A percentile compares a stretch with the other conserved stretches of the same genome.
phyloP scores from a whole-genome alignment of 805 yeast species.

The Candida boleticola region DNA sequence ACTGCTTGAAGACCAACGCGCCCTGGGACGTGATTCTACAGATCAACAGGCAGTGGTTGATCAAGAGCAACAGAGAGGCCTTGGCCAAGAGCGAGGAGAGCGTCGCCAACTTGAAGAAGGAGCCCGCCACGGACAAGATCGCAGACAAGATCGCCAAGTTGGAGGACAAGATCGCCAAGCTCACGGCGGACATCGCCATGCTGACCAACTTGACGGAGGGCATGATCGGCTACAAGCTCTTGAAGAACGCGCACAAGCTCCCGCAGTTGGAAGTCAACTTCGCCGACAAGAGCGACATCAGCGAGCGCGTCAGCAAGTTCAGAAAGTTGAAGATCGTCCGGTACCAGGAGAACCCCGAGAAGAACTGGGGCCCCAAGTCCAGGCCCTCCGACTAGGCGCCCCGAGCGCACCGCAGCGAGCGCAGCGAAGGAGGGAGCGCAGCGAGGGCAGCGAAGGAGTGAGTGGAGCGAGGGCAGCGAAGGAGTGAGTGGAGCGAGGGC shows the following conservation, averaged over 20 bases:
- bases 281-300: constrained; percentile 54
- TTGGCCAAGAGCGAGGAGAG: constrained; percentile 17
- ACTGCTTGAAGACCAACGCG: constrained; percentile 87
- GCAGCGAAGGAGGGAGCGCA: too few species aligned
- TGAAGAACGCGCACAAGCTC: constrained; percentile 30
- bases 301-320: constrained; percentile 55
- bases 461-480: too few species aligned
- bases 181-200: constrained; percentile 30
- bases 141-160: constrained; percentile 10
- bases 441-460: too few species aligned
- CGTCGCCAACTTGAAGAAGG: constrained; percentile 7
- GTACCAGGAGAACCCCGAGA: constrained; percentile 88
- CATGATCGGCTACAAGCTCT: constrained; percentile 54
- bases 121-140: constrained; percentile 9
- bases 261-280: constrained; percentile 48
- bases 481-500: too few species aligned
- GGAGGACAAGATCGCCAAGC: constrained; percentile 17
- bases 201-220: constrained; percentile 39
- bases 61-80: constrained; percentile 26
- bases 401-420: too few species aligned
- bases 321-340: constrained; percentile 80
- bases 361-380: constrained; percentile 97
- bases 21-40: constrained; percentile 80
- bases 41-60: constrained; percentile 61
- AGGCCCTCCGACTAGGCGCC: constrained; percentile 46